Evolutionary conservation across 2,329 filamentous ascomycete species (phyloP), one percentile per base, ranked within the genome.

Genomic region (Epichloe gansuensis): DNA sequence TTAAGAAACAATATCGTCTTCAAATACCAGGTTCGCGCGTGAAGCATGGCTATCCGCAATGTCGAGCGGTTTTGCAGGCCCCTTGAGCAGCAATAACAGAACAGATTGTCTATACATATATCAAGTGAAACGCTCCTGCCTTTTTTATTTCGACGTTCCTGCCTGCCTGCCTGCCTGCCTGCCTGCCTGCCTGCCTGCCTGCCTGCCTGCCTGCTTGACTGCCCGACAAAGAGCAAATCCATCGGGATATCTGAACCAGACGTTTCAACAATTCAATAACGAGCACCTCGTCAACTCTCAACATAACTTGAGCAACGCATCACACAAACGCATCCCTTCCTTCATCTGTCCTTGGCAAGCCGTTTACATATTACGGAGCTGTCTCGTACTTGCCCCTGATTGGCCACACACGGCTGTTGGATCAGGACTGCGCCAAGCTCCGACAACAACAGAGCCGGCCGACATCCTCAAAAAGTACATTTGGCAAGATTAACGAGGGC

Each of bases 91-190:
- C 42, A 44, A 25, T 4, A 25, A 17, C 17, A 25, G 11, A 13
- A 46, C 28, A 31, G 28, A 31, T 31, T 11, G 28, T 11, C 28
- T 31, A 3, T 23, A 23, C 23, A 11, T 4, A 9, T 31, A 31
- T 31, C 21, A 23, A 43, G 39, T 50, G 48, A 50, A 50, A 50
- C 39, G 48, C 39, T 42, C 48, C 48, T 49, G 47, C 47, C 47
- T n/a, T 41, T 38, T 17, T 17, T 17, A n/a, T 38, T n/a, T 39
- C 37, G 15, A n/a, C 37, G 37, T 25, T 11, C 2, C 43, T 46
- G 25, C 43, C 42, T 21, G 21, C 21, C 11, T 43, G 25, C 25
- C 25, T 31, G 28, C 28, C 7, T 31, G 7, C 25, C 1, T 6
- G 25, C 0, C 6, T 9, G 28, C 28, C 6, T 31, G 28, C 8